Evolutionary conservation across 2,329 filamentous ascomycete species (phyloP).

Genomic region (Verticillium isaacii): DNA sequence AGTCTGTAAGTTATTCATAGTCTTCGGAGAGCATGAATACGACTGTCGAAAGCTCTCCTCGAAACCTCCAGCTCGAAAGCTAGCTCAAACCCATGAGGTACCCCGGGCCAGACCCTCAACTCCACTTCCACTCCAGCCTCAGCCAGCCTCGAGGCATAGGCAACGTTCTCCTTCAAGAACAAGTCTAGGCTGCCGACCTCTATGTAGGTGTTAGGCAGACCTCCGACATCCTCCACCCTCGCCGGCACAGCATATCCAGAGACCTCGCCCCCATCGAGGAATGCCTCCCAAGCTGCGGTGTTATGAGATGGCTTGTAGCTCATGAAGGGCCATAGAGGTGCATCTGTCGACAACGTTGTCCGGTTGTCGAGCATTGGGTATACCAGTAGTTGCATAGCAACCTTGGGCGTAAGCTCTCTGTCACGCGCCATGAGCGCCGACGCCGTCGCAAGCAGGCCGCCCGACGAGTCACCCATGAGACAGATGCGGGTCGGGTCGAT

Average conservation of each 20-base stretch:
- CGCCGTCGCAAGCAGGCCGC: constrained; percentile 15
- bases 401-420: constrained; percentile 14
- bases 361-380: constrained; percentile 30
- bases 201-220: constrained; percentile 30
- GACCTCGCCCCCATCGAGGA: constrained; percentile 10
- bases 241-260: constrained; percentile 18
- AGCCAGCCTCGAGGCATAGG: constrained; percentile 24
- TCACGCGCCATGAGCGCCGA: constrained; percentile 33
- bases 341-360: not conserved
- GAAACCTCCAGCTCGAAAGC: constrained; percentile 7
- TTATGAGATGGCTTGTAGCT: constrained; percentile 15
- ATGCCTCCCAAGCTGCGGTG: constrained; percentile 18
- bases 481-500: constrained; percentile 14
- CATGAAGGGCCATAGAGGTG: not conserved
- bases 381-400: constrained; percentile 23
- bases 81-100: constrained; percentile 32
- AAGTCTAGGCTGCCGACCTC: constrained; percentile 33
- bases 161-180: constrained; percentile 27
- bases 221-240: constrained; percentile 14
- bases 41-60: constrained; percentile 17
- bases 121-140: constrained; percentile 28
- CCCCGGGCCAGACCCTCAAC: constrained; percentile 33
- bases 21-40: constrained; percentile 11
- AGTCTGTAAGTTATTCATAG: not conserved
- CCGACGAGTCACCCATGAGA: constrained; percentile 17